These are phyloP conservation scores for Sporothrix dimorphospora DNA, from an alignment of 2,329 filamentous ascomycete genomes.

Conservation along the genomic window DNA sequence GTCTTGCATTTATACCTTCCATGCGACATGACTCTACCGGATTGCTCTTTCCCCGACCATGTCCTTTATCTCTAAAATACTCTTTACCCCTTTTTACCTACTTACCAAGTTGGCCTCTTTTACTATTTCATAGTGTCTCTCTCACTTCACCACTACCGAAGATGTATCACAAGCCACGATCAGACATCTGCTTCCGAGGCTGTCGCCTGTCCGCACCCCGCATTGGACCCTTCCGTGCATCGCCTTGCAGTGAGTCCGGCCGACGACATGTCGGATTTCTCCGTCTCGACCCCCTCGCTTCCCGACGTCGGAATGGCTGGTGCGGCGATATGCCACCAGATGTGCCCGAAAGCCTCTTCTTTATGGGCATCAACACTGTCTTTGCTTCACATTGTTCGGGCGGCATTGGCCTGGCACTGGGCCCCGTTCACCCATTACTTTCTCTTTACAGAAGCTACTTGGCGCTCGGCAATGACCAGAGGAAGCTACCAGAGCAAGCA, in stretches of 20 bases:
- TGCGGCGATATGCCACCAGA: not conserved
- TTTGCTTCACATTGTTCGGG: no score
- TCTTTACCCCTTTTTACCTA: not conserved
- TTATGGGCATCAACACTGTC: not conserved
- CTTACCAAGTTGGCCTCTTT: not conserved
- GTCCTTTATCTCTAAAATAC: not conserved
- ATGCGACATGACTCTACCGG: not conserved
- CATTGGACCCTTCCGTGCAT: not conserved
- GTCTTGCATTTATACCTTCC: not conserved
- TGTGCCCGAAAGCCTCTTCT: not conserved
- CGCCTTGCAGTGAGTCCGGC: not conserved
- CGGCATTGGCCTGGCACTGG: no score
- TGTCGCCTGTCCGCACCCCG: not conserved
- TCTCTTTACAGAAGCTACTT: not conserved
- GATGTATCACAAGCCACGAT: constrained; percentile 12
- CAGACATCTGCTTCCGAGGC: not conserved
- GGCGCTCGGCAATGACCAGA: not conserved
- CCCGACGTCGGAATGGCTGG: not conserved
- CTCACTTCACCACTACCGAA: not conserved
- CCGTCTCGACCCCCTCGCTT: not conserved
- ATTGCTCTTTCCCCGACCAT: not conserved
- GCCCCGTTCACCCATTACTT: not conserved
- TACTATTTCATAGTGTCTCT: no score
- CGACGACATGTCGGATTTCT: not conserved
- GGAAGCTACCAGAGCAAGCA: not conserved